These are phyloP conservation scores for Pleurotus pulmonarius DNA, from an alignment of 768 basidiomycete genomes.

Conservation along the genomic window DNA sequence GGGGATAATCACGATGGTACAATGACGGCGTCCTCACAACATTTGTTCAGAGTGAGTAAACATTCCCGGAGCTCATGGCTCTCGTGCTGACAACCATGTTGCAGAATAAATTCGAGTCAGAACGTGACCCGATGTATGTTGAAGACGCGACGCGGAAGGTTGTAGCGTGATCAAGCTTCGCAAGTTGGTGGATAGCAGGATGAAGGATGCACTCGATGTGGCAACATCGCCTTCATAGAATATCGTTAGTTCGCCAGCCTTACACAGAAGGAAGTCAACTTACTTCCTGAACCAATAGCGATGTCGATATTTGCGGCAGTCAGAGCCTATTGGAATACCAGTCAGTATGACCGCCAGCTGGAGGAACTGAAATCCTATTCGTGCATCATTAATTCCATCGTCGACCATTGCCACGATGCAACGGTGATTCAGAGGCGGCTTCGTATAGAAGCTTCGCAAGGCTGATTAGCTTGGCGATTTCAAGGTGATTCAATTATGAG, in stretches of 20 bases:
- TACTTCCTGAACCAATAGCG: constrained; percentile 67
- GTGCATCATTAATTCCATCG: constrained; percentile 64
- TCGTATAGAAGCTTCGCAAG: constrained; percentile 10
- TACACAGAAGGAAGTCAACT: constrained; percentile 15
- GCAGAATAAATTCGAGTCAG: no score
- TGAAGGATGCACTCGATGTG: constrained; percentile 76
- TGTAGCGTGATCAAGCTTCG: constrained; percentile 54
- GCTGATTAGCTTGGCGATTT: not conserved
- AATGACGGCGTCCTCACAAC: no score
- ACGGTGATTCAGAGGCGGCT: constrained; percentile 31
- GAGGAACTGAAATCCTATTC: constrained; percentile 22
- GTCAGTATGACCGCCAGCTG: not conserved
- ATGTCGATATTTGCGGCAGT: constrained; percentile 57
- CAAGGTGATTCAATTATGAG: no score
- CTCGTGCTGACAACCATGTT: no score
- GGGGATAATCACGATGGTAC: no score
- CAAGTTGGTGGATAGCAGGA: constrained; percentile 69
- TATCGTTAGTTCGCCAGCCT: constrained; percentile 8
- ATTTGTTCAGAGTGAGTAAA: no score
- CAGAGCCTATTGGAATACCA: constrained; percentile 31
- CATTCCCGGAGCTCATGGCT: no score
- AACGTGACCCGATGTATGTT: constrained; percentile 15
- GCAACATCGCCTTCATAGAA: constrained; percentile 53
- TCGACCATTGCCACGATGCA: constrained; percentile 55
- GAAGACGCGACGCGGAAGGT: constrained; percentile 63